Conservation (phyloP, 768 basidiomycete species). For the Lanmaoa pseudosensibilis region DNA sequence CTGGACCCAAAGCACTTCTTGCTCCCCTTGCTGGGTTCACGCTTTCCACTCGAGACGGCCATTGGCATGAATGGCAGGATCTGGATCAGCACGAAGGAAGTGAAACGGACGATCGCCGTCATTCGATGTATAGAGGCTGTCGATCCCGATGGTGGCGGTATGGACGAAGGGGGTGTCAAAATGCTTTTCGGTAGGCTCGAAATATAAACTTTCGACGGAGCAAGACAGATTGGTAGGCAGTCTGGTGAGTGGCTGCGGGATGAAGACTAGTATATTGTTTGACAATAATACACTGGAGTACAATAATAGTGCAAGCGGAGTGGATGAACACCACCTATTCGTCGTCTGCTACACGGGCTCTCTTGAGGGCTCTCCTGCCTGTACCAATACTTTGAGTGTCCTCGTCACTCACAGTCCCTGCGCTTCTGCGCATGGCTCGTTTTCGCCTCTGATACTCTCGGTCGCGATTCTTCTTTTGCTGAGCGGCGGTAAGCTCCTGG, state of each 20-base stretch:
- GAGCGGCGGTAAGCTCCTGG: slow-evolving; percentile 68
- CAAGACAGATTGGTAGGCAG: not conserved
- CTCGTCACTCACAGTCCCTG: slow-evolving; percentile 72
- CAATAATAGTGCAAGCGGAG: not conserved
- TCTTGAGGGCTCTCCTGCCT: slow-evolving; percentile 64
- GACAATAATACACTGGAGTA: slow-evolving; percentile 7
- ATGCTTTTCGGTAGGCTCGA: slow-evolving; percentile 51
- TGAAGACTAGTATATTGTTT: not conserved
- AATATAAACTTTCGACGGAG: slow-evolving; percentile 25
- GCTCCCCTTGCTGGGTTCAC: slow-evolving; percentile 73
- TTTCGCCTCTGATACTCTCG: slow-evolving; percentile 80
- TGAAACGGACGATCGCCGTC: slow-evolving; percentile 71
- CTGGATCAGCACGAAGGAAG: slow-evolving; percentile 80
- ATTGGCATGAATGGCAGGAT: slow-evolving; percentile 91
- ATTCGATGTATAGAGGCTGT: slow-evolving; percentile 78
- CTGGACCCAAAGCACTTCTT: slow-evolving; percentile 82
- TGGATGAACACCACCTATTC: slow-evolving; percentile 42
- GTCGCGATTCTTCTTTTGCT: slow-evolving; percentile 77
- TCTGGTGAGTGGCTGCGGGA: not conserved
- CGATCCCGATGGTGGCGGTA: slow-evolving; percentile 66
- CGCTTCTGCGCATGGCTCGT: slow-evolving; percentile 61
- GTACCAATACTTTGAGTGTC: slow-evolving; percentile 49
- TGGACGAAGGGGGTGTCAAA: slow-evolving; percentile 54
- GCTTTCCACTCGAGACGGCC: slow-evolving; percentile 84
- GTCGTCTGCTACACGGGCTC: slow-evolving; percentile 65